Conservation (phyloP, 208 protist genomes). For the Acanthamoeba lugdunensis region DNA sequence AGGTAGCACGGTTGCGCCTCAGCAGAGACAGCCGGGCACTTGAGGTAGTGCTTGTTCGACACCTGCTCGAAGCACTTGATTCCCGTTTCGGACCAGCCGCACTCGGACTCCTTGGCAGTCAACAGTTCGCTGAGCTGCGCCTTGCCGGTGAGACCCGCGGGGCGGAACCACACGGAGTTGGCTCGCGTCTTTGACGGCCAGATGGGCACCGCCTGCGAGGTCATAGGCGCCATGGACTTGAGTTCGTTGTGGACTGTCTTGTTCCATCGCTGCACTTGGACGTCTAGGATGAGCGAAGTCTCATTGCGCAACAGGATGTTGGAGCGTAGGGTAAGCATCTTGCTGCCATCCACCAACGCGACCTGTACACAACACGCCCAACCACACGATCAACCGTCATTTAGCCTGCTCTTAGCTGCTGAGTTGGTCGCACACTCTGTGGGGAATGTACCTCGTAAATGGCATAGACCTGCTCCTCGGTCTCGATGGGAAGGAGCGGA, state of each 20-base stretch:
- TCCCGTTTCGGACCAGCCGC: conserved; percentile 41
- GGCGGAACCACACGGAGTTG: conserved; percentile 65
- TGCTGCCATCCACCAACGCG: conserved; percentile 68
- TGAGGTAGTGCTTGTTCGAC: conserved; percentile 12
- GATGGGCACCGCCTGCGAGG: conserved; percentile 64
- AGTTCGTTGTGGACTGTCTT: conserved; percentile 30
- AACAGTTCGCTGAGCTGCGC: not conserved
- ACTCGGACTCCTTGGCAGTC: conserved; percentile 53
- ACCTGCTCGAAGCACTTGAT: conserved; percentile 47
- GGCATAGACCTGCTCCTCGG: conserved; percentile 61
- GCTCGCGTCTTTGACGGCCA: conserved; percentile 36
- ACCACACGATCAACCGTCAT: not conserved
- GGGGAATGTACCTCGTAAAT: conserved; percentile 64
- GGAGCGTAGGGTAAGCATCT: conserved; percentile 53
- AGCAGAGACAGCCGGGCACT: conserved; percentile 26
- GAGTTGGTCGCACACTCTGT: not conserved
- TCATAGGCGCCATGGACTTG: conserved; percentile 23
- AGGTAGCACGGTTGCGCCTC: conserved; percentile 37
- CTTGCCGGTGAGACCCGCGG: conserved; percentile 17
- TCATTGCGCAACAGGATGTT: conserved; percentile 68
- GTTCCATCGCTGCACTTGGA: conserved; percentile 64
- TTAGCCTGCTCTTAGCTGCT: not conserved
- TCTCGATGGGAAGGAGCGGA: conserved; percentile 37
- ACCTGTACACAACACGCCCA: conserved; percentile 37
- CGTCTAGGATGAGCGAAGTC: conserved; percentile 39